Conservation (phyloP, 169 alveolate genomes). For the Plasmodium billcollinsi region DNA sequence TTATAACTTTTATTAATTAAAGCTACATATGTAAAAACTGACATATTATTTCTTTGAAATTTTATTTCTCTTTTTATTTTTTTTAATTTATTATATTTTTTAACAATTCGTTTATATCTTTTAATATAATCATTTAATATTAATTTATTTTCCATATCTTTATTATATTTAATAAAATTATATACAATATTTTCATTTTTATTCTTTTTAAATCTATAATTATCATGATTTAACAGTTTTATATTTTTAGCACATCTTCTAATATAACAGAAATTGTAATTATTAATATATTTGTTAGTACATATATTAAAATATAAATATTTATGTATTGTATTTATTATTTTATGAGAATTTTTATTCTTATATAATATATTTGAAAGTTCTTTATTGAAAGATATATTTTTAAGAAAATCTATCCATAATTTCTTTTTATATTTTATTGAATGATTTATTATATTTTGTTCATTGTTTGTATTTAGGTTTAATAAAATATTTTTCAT, state of each 20-base stretch:
- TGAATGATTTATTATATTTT: neutral
- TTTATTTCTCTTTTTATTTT: slow-evolving; percentile 40
- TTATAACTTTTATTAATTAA: slow-evolving; percentile 23
- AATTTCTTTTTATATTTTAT: too few relatives aligned
- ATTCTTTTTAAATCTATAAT: neutral
- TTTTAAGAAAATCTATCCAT: too few relatives aligned
- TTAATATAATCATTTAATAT: neutral
- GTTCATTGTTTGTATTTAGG: neutral
- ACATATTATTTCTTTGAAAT: slow-evolving; percentile 23
- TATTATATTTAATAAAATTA: neutral
- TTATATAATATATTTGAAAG: too few relatives aligned
- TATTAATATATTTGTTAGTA: neutral
- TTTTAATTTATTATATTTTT: slow-evolving; percentile 50
- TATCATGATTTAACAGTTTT: neutral
- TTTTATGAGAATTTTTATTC: too few relatives aligned
- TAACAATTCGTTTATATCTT: neutral
- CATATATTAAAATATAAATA: neutral
- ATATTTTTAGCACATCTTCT: slow-evolving; percentile 5
- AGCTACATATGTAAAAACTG: slow-evolving; percentile 33
- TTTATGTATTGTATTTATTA: too few relatives aligned
- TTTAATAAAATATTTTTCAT: neutral
- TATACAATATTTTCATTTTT: neutral
- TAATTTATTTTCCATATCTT: neutral
- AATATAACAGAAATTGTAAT: neutral
- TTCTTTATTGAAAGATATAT: too few relatives aligned